A percentile compares a stretch with the other conserved stretches of the same genome.
These are phyloP conservation scores for Penicillium sp. DNA, from an alignment of 2,329 filamentous ascomycete genomes.

Conservation along the genomic window DNA sequence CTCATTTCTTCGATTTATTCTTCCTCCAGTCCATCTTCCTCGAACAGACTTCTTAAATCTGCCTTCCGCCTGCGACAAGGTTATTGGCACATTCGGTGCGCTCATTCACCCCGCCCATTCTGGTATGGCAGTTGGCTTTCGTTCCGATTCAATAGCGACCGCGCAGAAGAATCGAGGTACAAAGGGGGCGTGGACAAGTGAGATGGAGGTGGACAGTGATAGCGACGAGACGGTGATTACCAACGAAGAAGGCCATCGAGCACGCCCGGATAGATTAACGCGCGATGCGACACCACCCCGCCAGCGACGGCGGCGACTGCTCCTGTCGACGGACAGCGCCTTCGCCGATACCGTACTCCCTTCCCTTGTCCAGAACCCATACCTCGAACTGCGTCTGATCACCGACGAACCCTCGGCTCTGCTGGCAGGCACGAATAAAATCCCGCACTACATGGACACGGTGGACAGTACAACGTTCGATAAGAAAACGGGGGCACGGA, in stretches of 20 bases:
- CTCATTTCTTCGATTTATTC: not conserved
- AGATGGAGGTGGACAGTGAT: conserved; percentile 30
- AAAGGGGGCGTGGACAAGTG: conserved; percentile 16
- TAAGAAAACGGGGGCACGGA: conserved; percentile 38
- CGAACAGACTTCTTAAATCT: not conserved
- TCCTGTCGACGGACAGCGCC: conserved; percentile 40
- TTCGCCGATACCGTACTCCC: conserved; percentile 42
- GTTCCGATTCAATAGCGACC: conserved; percentile 5
- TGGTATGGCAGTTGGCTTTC: conserved; percentile 23
- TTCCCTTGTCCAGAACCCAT: conserved; percentile 37
- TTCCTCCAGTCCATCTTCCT: not conserved
- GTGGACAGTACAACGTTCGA: conserved; percentile 40
- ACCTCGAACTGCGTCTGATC: conserved; percentile 43
- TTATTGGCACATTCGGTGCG: not conserved
- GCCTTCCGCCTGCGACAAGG: not conserved
- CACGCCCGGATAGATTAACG: conserved; percentile 1
- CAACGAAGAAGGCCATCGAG: conserved; percentile 12
- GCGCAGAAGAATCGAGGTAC: conserved; percentile 4
- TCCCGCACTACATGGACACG: conserved; percentile 42
- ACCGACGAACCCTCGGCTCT: conserved; percentile 40
- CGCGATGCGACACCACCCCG: conserved; percentile 3
- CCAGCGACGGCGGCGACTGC: conserved; percentile 30
- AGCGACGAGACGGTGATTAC: conserved; percentile 16
- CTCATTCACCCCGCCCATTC: not conserved
- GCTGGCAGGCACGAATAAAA: conserved; percentile 37